Conservation (phyloP, 2,329 filamentous ascomycete genomes). For the Fonsecaea nubica region DNA sequence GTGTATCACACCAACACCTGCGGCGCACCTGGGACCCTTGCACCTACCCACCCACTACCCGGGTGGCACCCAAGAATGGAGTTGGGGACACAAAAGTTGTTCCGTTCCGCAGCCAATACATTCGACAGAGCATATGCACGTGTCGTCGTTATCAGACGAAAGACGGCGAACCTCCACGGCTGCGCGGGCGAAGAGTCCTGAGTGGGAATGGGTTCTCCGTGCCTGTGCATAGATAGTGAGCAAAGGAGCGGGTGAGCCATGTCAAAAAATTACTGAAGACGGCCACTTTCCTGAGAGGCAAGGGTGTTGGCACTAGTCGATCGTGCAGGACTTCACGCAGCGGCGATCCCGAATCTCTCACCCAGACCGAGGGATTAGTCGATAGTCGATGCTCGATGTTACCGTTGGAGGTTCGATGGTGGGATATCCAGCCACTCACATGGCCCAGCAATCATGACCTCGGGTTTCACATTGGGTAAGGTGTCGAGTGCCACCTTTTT, state of each 20-base stretch:
- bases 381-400: background rate
- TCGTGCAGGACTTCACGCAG: background rate
- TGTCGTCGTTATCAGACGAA: background rate
- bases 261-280: background rate
- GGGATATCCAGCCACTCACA: conserved; percentile 7
- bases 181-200: background rate
- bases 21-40: no score
- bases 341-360: conserved; percentile 17
- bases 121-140: background rate
- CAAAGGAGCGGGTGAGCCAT: background rate
- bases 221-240: background rate
- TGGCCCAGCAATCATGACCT: background rate
- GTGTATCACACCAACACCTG: no score
- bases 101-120: conserved; percentile 5
- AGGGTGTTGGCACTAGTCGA: background rate
- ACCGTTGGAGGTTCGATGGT: conserved; percentile 2
- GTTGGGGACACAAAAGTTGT: background rate
- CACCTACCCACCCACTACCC: background rate
- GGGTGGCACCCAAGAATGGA: background rate
- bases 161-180: background rate
- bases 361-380: background rate
- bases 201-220: background rate
- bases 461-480: conserved; percentile 4
- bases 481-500: conserved; percentile 9
- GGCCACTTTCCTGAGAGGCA: conserved; percentile 14